Evolutionary conservation across 129 eudicot genomes (phyloP).

Genomic region (Artemisia argyi): DNA sequence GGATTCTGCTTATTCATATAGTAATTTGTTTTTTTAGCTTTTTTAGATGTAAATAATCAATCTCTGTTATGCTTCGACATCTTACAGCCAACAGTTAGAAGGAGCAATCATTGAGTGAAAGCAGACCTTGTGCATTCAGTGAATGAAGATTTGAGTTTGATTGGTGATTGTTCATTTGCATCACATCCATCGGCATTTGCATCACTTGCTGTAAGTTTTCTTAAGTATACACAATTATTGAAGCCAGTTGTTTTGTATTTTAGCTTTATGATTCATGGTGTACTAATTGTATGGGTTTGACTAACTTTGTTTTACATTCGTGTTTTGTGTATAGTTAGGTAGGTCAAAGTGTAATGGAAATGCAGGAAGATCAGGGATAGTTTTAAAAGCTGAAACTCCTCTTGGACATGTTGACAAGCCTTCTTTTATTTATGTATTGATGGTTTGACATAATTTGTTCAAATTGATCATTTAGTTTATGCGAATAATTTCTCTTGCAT

Average conservation of each 20-base stretch:
- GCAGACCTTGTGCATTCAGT: slow-evolving; percentile 83
- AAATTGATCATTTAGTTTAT: neutral
- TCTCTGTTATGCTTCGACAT: slow-evolving; percentile 29
- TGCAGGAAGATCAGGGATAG: slow-evolving; percentile 79
- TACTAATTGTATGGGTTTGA: neutral
- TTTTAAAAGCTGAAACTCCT: slow-evolving; percentile 80
- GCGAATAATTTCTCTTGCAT: neutral
- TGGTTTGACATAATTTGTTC: neutral
- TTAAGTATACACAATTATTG: neutral
- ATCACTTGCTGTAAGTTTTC: slow-evolving; percentile 65
- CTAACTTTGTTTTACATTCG: neutral
- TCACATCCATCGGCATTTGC: slow-evolving; percentile 85
- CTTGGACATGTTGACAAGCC: slow-evolving; percentile 65
- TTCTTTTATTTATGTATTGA: slow-evolving; percentile 30
- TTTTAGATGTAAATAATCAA: neutral
- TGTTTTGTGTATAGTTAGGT: slow-evolving; percentile 55
- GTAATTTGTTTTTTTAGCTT: neutral
- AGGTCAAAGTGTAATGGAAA: slow-evolving; percentile 97
- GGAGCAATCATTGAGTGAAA: slow-evolving; percentile 72
- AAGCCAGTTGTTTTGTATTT: neutral
- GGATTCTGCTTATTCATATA: too few species aligned
- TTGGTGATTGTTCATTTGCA: slow-evolving; percentile 67
- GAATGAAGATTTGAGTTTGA: slow-evolving; percentile 66
- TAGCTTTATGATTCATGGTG: neutral
- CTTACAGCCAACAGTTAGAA: slow-evolving; percentile 79